Conservation (phyloP, 164 flowering plant genomes). For the Buxus sempervirens region DNA sequence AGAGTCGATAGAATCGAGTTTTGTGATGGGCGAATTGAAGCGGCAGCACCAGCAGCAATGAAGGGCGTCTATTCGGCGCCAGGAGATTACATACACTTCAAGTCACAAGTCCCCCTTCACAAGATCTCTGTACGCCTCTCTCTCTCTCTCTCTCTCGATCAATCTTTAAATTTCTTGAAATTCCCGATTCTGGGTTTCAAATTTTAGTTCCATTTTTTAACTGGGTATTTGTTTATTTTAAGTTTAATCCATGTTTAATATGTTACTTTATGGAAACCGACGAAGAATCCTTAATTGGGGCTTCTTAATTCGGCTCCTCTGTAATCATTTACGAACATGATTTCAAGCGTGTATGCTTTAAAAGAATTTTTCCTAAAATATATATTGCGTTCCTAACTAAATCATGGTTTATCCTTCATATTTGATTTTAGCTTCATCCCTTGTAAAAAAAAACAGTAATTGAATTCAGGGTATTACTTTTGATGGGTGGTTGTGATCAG, state of each 20-base stretch:
- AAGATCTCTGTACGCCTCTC: constrained; percentile 77
- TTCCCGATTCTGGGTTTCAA: background rate
- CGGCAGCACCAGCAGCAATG: constrained; percentile 17
- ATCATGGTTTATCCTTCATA: too few species aligned
- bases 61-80: constrained; percentile 78
- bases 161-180: background rate
- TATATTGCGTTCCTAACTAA: background rate
- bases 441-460: too few species aligned
- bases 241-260: background rate
- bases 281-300: background rate
- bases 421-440: too few species aligned
- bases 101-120: constrained; percentile 98
- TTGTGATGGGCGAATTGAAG: constrained; percentile 16
- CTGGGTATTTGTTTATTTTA: constrained; percentile 3
- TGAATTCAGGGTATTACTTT: too few species aligned
- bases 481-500: background rate
- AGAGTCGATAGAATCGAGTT: constrained; percentile 3
- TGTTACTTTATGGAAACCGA: too few species aligned
- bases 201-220: constrained; percentile 2
- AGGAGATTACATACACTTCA: constrained; percentile 94
- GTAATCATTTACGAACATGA: background rate
- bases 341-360: background rate
- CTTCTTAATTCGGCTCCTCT: background rate
- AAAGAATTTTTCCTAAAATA: background rate
- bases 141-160: constrained; percentile 5